A percentile compares a stretch with the other conserved stretches of the same genome.
Conservation (phyloP, 345 rosid genomes). For the Boechera divaricarpa region DNA sequence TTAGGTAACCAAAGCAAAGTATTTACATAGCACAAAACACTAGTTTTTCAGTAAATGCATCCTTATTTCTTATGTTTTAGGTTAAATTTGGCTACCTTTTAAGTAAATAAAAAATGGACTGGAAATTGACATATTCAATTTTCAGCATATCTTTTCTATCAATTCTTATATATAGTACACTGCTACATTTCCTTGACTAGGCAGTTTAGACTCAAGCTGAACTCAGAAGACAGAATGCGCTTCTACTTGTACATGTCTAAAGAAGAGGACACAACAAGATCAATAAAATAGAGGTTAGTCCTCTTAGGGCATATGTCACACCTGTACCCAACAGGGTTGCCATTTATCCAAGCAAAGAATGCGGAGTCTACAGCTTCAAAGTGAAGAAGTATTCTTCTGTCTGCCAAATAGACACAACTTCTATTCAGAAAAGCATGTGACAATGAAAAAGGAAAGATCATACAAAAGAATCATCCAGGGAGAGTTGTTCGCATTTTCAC, state of each 20-base stretch:
- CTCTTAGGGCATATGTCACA: slow-evolving; percentile 40
- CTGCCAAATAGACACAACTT: slow-evolving; percentile 51
- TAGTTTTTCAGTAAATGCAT: slow-evolving; percentile 4
- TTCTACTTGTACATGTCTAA: slow-evolving; percentile 16
- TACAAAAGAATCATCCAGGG: not conserved
- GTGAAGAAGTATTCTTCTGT: slow-evolving; percentile 91
- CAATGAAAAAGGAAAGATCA: slow-evolving; percentile 9
- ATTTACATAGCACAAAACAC: slow-evolving; percentile 10
- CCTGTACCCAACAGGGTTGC: slow-evolving; percentile 92
- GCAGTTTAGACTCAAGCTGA: slow-evolving; percentile 18
- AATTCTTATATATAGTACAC: not conserved
- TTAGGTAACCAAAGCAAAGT: slow-evolving; percentile 23
- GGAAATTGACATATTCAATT: not conserved
- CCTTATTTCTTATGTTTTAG: not conserved
- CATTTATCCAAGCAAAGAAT: slow-evolving; percentile 90
- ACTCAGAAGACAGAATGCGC: slow-evolving; percentile 2
- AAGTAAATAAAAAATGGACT: not conserved
- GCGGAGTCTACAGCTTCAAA: slow-evolving; percentile 99
- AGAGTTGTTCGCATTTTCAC: not conserved
- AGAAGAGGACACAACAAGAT: slow-evolving; percentile 9
- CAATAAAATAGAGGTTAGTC: slow-evolving; percentile 1
- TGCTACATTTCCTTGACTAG: slow-evolving; percentile 7
- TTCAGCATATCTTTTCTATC: slow-evolving; percentile 1
- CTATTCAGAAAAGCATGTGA: slow-evolving; percentile 13
- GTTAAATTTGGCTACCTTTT: not conserved